These are phyloP conservation scores for Naegleria lovaniensis DNA, from an alignment of 208 protist species.

Conservation along the genomic window DNA sequence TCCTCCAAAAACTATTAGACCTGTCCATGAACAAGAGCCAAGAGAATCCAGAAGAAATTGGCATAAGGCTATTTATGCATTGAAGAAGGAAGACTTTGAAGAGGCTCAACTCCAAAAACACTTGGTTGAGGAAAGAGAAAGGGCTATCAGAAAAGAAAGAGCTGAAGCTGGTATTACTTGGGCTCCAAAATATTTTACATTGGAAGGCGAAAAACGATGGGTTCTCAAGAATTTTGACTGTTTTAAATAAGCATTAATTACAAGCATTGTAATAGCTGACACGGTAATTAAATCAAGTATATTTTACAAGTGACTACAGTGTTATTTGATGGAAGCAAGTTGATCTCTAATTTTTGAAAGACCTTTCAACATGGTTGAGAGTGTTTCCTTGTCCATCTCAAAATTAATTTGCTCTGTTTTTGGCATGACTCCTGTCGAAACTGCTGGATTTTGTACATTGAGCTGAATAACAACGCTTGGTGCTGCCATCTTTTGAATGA, in stretches of 20 bases:
- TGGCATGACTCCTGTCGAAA: not conserved
- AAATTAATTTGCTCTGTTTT: not conserved
- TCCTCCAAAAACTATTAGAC: not conserved
- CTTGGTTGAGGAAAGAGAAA: slow-evolving; percentile 16
- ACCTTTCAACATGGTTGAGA: slow-evolving; percentile 6
- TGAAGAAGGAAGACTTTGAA: not conserved
- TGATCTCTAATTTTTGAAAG: slow-evolving; percentile 23
- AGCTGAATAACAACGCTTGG: not conserved
- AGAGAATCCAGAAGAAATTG: slow-evolving; percentile 11
- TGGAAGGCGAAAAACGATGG: not conserved
- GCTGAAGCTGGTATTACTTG: not conserved
- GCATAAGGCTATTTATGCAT: not conserved
- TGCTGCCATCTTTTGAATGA: not conserved
- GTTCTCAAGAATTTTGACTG: not conserved
- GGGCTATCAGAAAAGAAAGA: slow-evolving; percentile 6
- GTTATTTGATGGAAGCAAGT: slow-evolving; percentile 25
- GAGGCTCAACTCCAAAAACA: slow-evolving; percentile 13
- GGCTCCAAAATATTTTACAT: not conserved
- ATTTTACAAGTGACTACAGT: no score
- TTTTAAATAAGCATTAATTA: not conserved
- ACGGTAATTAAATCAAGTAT: not conserved
- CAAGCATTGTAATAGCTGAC: not conserved
- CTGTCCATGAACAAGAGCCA: not conserved
- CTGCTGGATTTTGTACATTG: not conserved
- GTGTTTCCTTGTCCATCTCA: slow-evolving; percentile 17